A percentile compares a stretch with the other conserved stretches of the same genome.
These are phyloP conservation scores for Macrophomina tecta DNA, from an alignment of 2,329 filamentous ascomycete genomes.

Conservation along the genomic window DNA sequence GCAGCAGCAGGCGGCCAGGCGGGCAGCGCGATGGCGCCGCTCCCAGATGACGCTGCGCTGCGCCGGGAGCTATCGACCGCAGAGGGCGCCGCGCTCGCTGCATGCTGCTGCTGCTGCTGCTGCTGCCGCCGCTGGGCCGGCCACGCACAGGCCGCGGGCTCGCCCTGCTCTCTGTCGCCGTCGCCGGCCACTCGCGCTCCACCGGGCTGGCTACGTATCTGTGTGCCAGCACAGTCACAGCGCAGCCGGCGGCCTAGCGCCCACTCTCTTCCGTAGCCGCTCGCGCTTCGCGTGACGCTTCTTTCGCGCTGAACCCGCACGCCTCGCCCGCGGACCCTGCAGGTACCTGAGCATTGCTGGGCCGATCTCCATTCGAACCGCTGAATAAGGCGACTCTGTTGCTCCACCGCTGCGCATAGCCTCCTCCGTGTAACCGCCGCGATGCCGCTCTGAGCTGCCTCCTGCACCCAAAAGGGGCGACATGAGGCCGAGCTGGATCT, in stretches of 20 bases:
- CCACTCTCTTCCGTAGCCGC: neutral
- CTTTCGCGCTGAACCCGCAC: slow-evolving; percentile 1
- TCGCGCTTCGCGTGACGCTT: slow-evolving; percentile 12
- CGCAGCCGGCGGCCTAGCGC: neutral
- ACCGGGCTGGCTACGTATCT: neutral
- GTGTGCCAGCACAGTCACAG: neutral
- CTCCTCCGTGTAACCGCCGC: slow-evolving; percentile 21
- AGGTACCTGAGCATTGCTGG: slow-evolving; percentile 2
- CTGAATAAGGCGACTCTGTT: slow-evolving; percentile 17
- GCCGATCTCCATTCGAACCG: slow-evolving; percentile 19
- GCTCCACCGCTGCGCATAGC: slow-evolving; percentile 13
- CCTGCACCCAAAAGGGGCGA: slow-evolving; percentile 19
- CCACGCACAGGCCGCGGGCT: slow-evolving; percentile 19
- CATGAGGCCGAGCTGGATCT: slow-evolving; percentile 22
- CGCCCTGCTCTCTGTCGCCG: neutral
- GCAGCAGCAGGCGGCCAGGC: neutral
- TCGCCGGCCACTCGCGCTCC: neutral
- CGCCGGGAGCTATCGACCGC: slow-evolving; percentile 23
- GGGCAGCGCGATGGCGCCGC: neutral
- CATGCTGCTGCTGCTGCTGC: neutral
- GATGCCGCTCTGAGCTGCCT: neutral
- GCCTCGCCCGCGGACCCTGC: slow-evolving; percentile 13
- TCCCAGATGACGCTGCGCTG: slow-evolving; percentile 24
- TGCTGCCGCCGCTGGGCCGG: neutral
- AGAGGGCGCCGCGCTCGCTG: neutral